Conservation (phyloP, 495 filamentous ascomycete species). For the Penicillium herquei region DNA sequence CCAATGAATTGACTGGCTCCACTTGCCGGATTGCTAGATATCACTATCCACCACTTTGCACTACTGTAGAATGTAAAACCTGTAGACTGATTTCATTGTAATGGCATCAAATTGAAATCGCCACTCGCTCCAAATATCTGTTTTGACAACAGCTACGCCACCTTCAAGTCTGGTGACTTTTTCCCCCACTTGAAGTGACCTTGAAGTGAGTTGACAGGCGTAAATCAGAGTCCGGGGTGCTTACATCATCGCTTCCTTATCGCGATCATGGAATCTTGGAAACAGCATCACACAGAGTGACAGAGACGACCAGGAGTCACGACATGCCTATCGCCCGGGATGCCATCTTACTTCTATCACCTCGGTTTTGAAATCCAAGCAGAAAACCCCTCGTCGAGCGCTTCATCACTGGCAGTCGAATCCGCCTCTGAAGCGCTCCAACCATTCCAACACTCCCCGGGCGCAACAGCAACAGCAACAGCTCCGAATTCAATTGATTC, state of each 20-base stretch:
- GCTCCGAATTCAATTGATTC: neutral
- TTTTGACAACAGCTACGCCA: too few relatives aligned
- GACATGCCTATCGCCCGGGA: constrained; percentile 39
- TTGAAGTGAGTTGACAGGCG: neutral
- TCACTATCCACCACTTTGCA: neutral
- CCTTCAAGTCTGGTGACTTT: too few relatives aligned
- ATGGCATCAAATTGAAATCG: neutral
- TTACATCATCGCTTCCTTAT: neutral
- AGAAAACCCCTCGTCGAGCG: constrained; percentile 25
- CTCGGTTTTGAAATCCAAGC: constrained; percentile 80
- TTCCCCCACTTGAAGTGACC: too few relatives aligned
- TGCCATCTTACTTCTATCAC: constrained; percentile 93
- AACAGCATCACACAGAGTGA: too few relatives aligned
- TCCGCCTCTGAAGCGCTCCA: constrained; percentile 43
- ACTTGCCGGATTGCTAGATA: constrained; percentile 7
- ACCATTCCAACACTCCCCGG: constrained; percentile 34
- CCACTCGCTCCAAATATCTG: too few relatives aligned
- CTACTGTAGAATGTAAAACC: neutral
- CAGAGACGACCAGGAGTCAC: neutral
- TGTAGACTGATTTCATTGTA: neutral
- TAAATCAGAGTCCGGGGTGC: neutral
- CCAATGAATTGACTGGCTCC: constrained; percentile 16
- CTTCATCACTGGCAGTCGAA: constrained; percentile 25
- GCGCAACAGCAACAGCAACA: neutral
- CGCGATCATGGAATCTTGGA: neutral